phyloP scores from a whole-genome alignment of 768 basidiomycete species.

The Pulveroboletus ravenelii region DNA sequence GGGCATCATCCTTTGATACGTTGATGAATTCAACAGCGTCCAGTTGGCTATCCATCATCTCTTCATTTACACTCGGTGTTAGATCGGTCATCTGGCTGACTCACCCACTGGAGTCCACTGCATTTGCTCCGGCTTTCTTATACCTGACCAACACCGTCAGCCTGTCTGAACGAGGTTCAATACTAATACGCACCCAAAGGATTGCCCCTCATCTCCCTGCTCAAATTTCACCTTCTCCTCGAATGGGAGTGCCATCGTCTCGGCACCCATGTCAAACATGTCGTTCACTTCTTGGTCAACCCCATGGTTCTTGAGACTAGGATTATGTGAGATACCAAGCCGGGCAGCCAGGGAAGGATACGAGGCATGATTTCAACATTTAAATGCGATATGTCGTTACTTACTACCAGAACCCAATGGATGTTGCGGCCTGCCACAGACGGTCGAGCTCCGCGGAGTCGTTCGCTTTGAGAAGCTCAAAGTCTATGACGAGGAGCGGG shows the following conservation, averaged over 20 bases:
- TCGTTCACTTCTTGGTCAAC: constrained; percentile 31
- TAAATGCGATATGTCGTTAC: constrained; percentile 16
- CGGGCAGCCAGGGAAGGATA: not conserved
- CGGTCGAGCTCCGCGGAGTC: constrained; percentile 36
- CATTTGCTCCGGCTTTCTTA: constrained; percentile 60
- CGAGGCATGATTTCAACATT: not conserved
- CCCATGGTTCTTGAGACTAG: constrained; percentile 42
- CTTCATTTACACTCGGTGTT: not conserved
- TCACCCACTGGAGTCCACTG: constrained; percentile 54
- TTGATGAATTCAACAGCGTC: constrained; percentile 65
- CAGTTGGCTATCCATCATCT: constrained; percentile 9
- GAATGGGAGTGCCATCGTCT: constrained; percentile 37
- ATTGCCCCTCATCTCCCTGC: constrained; percentile 38
- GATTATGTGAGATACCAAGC: not conserved
- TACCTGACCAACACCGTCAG: constrained; percentile 34
- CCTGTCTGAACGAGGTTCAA: not conserved
- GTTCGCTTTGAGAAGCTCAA: constrained; percentile 30
- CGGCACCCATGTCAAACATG: constrained; percentile 41
- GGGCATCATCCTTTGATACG: constrained; percentile 62
- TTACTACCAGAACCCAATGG: constrained; percentile 53
- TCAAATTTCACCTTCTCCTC: constrained; percentile 42
- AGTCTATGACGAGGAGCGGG: constrained; percentile 45
- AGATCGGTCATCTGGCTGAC: not conserved
- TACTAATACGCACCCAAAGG: constrained; percentile 31
- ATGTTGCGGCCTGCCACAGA: constrained; percentile 46